Base-by-base conservation (phyloP, 768 basidiomycete species). In the Tubosaeta sp. region DNA sequence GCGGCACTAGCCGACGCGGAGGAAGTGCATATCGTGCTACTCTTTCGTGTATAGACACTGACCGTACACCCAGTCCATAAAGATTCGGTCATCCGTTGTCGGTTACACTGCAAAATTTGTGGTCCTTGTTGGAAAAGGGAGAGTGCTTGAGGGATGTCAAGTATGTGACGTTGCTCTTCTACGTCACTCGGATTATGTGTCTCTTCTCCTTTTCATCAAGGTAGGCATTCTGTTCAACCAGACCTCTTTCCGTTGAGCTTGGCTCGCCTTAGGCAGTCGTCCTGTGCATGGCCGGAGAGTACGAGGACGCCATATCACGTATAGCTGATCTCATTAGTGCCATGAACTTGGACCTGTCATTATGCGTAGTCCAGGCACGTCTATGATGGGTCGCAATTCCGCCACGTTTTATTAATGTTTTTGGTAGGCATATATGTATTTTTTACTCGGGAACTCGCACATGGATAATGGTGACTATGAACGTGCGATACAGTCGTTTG, bases 291-390 rank as follows among this genome's bases (percentile, higher is more conserved):
- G n/a, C n/a, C n/a, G n/a, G n/a, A n/a, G n/a, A n/a, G n/a, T n/a
- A n/a, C n/a, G n/a, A 43, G 47, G 41, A 42, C 25, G 56, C 50
- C 3, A 49, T 51, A 42, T 57, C 49, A 4, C 54, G 50, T 5
- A 9, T 29, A 8, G 42, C 39, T 3, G 47, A 45, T 19, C 46
- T 53, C 16, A 56, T 52, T 13, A 13, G 17, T 19, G 34, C 29
- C 2, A 16, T 17, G 1, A 9, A 4, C 8, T 9, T 12, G 4
- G 34, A 33, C 13, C 19, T 32, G 2, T 7, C n/a, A n/a, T 46
- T 41, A n/a, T 49, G 31, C 27, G 27, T 17, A 0, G 41, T 50
- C 5, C 52, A 50, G 48, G 55, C n/a, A 17, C 16, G 51, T 45
- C 14, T n/a, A 29, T 9, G 3, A 6, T 13, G 7, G 33, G 29